Base-by-base conservation (phyloP, 441 rosid species). In the Melastoma candidum region DNA sequence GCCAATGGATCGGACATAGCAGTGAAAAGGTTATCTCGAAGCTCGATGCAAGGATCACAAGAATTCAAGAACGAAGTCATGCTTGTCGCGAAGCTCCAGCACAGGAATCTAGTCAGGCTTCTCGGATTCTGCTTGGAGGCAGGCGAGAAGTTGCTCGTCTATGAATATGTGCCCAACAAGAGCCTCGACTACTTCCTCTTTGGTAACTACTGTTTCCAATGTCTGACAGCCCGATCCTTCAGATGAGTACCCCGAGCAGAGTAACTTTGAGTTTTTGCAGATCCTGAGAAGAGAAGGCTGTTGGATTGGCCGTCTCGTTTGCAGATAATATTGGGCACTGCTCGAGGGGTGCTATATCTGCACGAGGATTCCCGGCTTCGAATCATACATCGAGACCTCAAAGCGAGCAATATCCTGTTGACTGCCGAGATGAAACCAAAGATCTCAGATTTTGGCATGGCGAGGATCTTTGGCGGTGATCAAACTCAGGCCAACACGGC, bases 51-150 rank as follows among this genome's bases (percentile, higher is more conserved):
- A 69, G 87, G 87, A 26, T 32, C 70, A 1, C 75, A 68, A 46
- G 87, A 81, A 63, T 77, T 80, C 45, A 69, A 61, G 63, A 77
- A 75, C 43, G 86, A 80, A 71, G 77, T 81, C 8, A 54, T 54
- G 48, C 59, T 81, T 22, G 74, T 77, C 12, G 72, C 60, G 12
- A 81, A 74, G 59, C 87, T 77, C 63, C 87, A 81, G 49, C 83
- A 77, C 61, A 74, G 66, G 50, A 81, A 81, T 56, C 75, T 81
- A 12, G 83, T 74, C 0, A 74, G 80, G 61, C 73, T 81, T 26
- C 43, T 81, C 29, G 87, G 87, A 9, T 81, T 65, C 44, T 75
- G 73, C 74, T 51, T 77, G 60, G 79, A 77, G 50, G 65, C 66
- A 54, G 60, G 66, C 10, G 83, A 81, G 65, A 81, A 71, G 69